Evolutionary conservation across 805 yeast genomes (phyloP).

Genomic region (Wickerhamiella australiensis): DNA sequence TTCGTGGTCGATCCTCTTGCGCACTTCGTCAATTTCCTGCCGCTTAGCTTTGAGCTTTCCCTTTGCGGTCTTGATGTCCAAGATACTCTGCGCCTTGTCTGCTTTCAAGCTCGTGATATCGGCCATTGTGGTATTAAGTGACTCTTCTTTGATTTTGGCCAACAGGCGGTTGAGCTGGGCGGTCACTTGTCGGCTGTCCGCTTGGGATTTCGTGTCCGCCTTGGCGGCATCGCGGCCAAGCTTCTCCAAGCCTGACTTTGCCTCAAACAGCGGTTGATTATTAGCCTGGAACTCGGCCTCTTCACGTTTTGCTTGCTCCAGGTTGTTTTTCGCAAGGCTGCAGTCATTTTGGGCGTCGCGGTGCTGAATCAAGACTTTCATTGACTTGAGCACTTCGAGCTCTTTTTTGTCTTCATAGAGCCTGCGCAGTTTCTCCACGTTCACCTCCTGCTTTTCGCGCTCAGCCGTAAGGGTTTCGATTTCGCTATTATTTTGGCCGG

Average conservation of each 20-base stretch:
- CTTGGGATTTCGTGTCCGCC: background rate
- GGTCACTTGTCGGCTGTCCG: background rate
- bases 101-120: background rate
- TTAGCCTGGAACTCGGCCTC: background rate
- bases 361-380: constrained; percentile 1
- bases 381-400: background rate
- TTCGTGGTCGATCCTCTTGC: background rate
- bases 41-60: background rate
- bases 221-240: background rate
- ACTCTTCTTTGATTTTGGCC: background rate
- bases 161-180: background rate
- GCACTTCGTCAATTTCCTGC: background rate
- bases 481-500: constrained; percentile 14
- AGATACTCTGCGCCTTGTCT: background rate
- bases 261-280: background rate
- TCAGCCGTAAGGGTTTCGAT: background rate
- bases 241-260: background rate
- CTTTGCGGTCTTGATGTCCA: background rate
- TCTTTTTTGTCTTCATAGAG: constrained; percentile 8
- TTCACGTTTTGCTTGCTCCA: background rate
- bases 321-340: constrained; percentile 18
- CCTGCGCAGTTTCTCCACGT: constrained; percentile 8
- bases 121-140: background rate
- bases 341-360: constrained; percentile 24
- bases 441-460: constrained; percentile 13